Evolutionary conservation across 164 flowering plant species (phyloP).

Genomic region (Umbellularia californica): DNA sequence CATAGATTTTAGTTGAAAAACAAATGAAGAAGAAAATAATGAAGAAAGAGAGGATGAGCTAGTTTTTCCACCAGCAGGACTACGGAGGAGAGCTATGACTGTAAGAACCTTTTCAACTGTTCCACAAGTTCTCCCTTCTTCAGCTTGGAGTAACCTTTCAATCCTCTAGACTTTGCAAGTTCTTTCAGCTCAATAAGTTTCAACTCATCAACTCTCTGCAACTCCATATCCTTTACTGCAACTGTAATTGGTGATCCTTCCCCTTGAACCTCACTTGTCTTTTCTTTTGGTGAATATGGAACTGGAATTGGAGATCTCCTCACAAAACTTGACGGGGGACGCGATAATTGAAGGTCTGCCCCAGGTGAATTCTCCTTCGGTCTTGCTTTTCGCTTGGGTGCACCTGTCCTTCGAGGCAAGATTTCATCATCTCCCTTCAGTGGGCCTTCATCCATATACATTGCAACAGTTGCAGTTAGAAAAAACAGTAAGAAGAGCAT

Average conservation of each 20-base stretch:
- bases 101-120: constrained; percentile 25
- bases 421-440: constrained; percentile 14
- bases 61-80: not conserved
- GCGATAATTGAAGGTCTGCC: constrained; percentile 21
- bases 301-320: constrained; percentile 55
- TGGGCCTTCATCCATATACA: constrained; percentile 17
- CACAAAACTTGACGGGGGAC: constrained; percentile 53
- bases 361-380: constrained; percentile 7
- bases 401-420: constrained; percentile 13
- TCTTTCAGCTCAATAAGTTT: constrained; percentile 55
- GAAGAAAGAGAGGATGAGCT: not conserved
- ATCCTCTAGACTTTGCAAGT: constrained; percentile 55
- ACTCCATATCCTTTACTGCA: constrained; percentile 9
- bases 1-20: not conserved
- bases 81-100: constrained; percentile 2
- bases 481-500: not conserved
- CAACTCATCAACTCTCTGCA: constrained; percentile 31
- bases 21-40: no score
- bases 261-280: constrained; percentile 7
- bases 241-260: constrained; percentile 10
- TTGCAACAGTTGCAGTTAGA: constrained; percentile 1
- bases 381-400: constrained; percentile 16
- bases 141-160: constrained; percentile 62
- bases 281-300: constrained; percentile 19
- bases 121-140: constrained; percentile 56